Percentiles rank a stretch among this genome's conserved stretches.
Evolutionary conservation across 805 yeast genomes (phyloP).

Genomic region (Wickerhamiella galacta): DNA sequence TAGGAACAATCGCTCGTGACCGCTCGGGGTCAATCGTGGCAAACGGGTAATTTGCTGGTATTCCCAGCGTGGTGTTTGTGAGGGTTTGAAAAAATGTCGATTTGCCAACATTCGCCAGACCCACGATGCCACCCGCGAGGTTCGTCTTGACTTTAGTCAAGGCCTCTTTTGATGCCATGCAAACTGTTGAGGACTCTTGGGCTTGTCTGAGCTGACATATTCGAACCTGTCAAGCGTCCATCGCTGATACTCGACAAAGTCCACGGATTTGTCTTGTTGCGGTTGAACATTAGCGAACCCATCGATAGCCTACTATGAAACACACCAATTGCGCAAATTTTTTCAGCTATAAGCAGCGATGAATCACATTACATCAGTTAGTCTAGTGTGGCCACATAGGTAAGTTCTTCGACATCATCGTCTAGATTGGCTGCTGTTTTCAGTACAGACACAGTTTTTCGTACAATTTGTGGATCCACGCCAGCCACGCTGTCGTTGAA

Average conservation of each 20-base stretch:
- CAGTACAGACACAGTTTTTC: constrained; percentile 40
- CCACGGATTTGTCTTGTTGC: too few relatives aligned
- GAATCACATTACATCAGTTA: too few relatives aligned
- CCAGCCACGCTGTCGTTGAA: constrained; percentile 35
- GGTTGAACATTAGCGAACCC: too few relatives aligned
- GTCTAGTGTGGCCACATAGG: too few relatives aligned
- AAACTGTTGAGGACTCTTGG: too few relatives aligned
- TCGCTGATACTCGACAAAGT: too few relatives aligned
- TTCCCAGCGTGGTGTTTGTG: constrained; percentile 82
- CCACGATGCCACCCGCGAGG: constrained; percentile 32
- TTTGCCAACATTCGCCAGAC: constrained; percentile 67
- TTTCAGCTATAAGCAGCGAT: too few relatives aligned
- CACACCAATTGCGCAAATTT: too few relatives aligned
- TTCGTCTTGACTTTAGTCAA: constrained; percentile 10
- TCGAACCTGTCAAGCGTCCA: too few relatives aligned
- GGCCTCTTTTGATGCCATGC: too few relatives aligned
- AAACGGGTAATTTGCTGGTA: constrained; percentile 94
- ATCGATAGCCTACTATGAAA: too few relatives aligned
- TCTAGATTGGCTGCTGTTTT: constrained; percentile 44
- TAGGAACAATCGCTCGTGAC: constrained; percentile 89
- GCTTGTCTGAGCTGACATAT: too few relatives aligned
- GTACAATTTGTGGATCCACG: constrained; percentile 34
- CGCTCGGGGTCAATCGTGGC: constrained; percentile 98
- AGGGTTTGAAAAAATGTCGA: constrained; percentile 96
- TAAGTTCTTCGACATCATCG: constrained; percentile 10